These are phyloP conservation scores for Coemansia guatemalensis DNA, from an alignment of 192 early-diverging fungal species.

Conservation along the genomic window DNA sequence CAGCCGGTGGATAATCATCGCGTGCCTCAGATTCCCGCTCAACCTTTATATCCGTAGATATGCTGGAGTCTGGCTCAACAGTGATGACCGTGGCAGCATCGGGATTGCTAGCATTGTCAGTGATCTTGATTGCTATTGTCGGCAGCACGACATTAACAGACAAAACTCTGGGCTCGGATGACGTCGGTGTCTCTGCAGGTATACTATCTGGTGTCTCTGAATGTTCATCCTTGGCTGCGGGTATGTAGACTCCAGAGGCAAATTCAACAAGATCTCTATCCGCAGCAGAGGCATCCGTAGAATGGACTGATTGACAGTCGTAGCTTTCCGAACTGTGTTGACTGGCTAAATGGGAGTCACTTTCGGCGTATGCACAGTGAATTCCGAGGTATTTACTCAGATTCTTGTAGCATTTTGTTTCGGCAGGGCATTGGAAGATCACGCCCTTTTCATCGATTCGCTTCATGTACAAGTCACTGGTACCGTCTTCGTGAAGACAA, in stretches of 20 bases:
- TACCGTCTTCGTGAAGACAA: slow-evolving; percentile 19
- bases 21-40: background rate
- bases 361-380: slow-evolving; percentile 2
- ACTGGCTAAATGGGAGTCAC: background rate
- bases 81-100: slow-evolving; percentile 23
- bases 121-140: slow-evolving; percentile 36
- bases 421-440: slow-evolving; percentile 17
- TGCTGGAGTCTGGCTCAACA: slow-evolving; percentile 15
- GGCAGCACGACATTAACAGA: slow-evolving; percentile 45
- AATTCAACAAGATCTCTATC: background rate
- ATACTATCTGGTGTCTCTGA: background rate
- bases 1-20: background rate
- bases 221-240: background rate
- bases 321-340: background rate
- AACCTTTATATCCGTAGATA: background rate
- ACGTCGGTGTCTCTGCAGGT: slow-evolving; percentile 12
- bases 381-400: slow-evolving; percentile 8
- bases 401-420: slow-evolving; percentile 27
- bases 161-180: slow-evolving; percentile 30
- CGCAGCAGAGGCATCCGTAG: background rate
- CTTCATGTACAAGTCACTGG: slow-evolving; percentile 25
- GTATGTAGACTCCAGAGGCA: background rate
- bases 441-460: slow-evolving; percentile 3
- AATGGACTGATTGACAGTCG: too few species aligned
- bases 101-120: slow-evolving; percentile 15